These are phyloP conservation scores for Pulveroboletus ravenelii DNA, from an alignment of 768 basidiomycete genomes.

Conservation along the genomic window DNA sequence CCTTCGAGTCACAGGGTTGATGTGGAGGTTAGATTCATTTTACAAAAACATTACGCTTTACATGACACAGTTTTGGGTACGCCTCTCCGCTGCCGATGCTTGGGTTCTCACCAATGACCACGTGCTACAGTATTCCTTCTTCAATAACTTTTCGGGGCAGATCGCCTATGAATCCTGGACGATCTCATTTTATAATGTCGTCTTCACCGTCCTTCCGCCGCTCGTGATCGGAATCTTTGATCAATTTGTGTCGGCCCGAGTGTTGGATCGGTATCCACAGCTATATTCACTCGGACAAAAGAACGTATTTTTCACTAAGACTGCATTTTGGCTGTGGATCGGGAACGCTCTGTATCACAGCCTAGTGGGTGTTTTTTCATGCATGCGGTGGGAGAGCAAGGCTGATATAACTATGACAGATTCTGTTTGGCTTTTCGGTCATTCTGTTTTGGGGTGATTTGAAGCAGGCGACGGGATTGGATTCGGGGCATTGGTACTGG, in stretches of 20 bases:
- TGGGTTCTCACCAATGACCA: background rate
- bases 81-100: constrained; percentile 9
- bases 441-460: constrained; percentile 92
- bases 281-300: constrained; percentile 91
- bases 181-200: constrained; percentile 91
- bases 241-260: constrained; percentile 95
- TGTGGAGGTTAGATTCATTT: constrained; percentile 69
- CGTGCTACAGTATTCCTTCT: constrained; percentile 81
- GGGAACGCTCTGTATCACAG: constrained; percentile 88
- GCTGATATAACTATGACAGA: constrained; percentile 36
- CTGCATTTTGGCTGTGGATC: constrained; percentile 90
- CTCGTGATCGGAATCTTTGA: constrained; percentile 98
- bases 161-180: constrained; percentile 99
- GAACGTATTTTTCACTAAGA: constrained; percentile 90
- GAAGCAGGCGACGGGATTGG: constrained; percentile 71
- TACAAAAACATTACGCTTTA: constrained; percentile 99
- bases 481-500: constrained; percentile 98
- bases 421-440: constrained; percentile 83
- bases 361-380: constrained; percentile 47
- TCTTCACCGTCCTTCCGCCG: constrained; percentile 94
- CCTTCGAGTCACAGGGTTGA: constrained; percentile 9
- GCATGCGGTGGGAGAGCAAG: background rate
- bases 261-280: constrained; percentile 96
- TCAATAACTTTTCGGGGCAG: constrained; percentile 99
- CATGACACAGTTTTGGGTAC: constrained; percentile 98